Evolutionary conservation across 75 land plant species (phyloP), one percentile per base, ranked within the genome.

Genomic region (Larix kaempferi): DNA sequence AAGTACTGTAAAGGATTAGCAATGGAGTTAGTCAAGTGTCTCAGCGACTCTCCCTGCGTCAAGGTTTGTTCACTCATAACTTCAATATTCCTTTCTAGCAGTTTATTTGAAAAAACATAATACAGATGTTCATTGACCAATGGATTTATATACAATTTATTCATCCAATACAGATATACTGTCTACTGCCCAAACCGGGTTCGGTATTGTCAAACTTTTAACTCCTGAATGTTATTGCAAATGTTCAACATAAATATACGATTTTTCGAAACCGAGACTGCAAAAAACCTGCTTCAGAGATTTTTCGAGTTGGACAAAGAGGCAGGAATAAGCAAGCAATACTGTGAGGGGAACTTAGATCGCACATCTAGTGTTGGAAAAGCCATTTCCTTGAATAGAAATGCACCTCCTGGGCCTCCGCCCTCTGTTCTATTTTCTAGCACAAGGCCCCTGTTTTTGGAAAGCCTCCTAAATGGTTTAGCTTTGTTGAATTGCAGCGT

Each of bases 1-100:
- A 95, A 95, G 74, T 95, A 94, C 49, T 95, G 99, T 86, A 94
- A 95, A 71, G 99, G 99, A 21, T 78, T 95, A 23, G 99, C 99
- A 2, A 77, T 83, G 91, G 99, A 95, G 81, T 88, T 95, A 23
- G 95, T 90, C 78, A 94, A 94, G 73, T 95, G 99, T 75, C 90
- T 95, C 23, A 87, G 87, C 60, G 98, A 95, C 52, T 82, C 92
- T 29, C 89, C 85, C 37, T 95, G 99, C 66, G 82, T 94, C 44
- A 94, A 92, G 97, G 98, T 95, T 27, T 6, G 59, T 19, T 79
- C 77, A 3, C 8, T 60, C 23, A 17, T 21, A 21, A 49, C 54
- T 49, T 49, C 10, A 49, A 49, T 49, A 0, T 49, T 49, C 54
- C 8, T 49, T 10, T 49, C 12, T 1, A 10, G 54, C 54, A 49